Evolutionary conservation across 805 yeast species (phyloP), one percentile per base, ranked within the genome.

Genomic region (Pichia nanzhaoensis): DNA sequence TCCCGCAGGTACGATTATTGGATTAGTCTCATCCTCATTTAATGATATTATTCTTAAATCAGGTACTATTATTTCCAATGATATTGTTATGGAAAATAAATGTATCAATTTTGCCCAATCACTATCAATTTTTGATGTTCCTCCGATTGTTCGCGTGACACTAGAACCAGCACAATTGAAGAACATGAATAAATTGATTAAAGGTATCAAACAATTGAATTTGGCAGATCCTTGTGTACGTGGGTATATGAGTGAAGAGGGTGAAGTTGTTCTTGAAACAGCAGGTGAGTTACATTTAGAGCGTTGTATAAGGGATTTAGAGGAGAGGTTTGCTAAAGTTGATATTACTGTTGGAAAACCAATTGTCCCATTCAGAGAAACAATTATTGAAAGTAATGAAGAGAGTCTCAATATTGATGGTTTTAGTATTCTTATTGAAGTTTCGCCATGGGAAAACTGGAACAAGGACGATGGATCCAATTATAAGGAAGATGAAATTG

Each of bases 281-380:
- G 96, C 99, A 9, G 99, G 99, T 41, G 99, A 93, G 64, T 70
- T 93, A 51, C 99, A 93, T 68, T 70, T 93, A 35, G 99, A 93
- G 58, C 76, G 99, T 58, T 93, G 99, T 64, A 63, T 93, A 53
- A 89, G 88, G 57, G 99, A 93, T 65, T 67, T 93, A 57, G 79
- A 76, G 44, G 96, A 87, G 56, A 71, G 98, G 54, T 93, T 89
- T 73, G 97, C 98, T 0, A 89, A 90, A 12, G 78, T 89, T 54
- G 96, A 88, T 41, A 80, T 93, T 10, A 77, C 84, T 3, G 78
- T 82, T 28, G 91, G 96, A 22, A 85, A 87, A 56, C 98, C 99
- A 0, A 91, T 85, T 19, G 95, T 93, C 52, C 98, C 99, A 10
- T 93, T 84, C 60, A 69, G 95, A 50, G 99, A 93, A 61, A 86